Conservation (phyloP, 768 basidiomycete genomes). For the Tephrocybe sp. region DNA sequence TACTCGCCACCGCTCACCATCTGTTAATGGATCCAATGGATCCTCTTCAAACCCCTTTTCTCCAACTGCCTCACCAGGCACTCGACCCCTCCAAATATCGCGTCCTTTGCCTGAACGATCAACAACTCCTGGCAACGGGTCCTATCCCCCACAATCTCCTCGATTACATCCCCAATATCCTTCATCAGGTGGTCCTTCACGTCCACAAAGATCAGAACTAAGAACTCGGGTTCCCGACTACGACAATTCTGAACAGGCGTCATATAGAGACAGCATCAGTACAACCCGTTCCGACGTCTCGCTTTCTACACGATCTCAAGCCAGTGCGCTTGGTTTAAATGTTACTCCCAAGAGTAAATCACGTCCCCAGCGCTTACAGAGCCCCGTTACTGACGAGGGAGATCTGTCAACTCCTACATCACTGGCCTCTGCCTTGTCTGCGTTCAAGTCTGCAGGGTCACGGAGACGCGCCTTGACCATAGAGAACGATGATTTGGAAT, state of each 20-base stretch:
- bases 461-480: conserved; percentile 52
- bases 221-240: conserved; percentile 55
- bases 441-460: conserved; percentile 67
- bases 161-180: conserved; percentile 34
- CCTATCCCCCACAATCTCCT: conserved; percentile 33
- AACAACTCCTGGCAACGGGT: conserved; percentile 46
- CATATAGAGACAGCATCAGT: conserved; percentile 49
- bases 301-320: conserved; percentile 7
- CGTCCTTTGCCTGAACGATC: conserved; percentile 49
- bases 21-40: conserved; percentile 34
- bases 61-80: conserved; percentile 31
- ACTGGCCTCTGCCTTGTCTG: conserved; percentile 57
- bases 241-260: conserved; percentile 44
- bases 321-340: conserved; percentile 13
- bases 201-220: conserved; percentile 67
- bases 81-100: conserved; percentile 59
- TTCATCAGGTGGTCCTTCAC: conserved; percentile 50
- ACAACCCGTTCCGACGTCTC: conserved; percentile 36
- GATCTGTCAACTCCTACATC: conserved; percentile 42
- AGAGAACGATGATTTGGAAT: conserved; percentile 51
- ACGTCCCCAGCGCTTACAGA: conserved; percentile 30
- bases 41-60: conserved; percentile 34
- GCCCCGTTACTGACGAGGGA: conserved; percentile 28
- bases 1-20: conserved; percentile 49
- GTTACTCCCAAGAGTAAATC: conserved; percentile 18